Evolutionary conservation across 306 rosid genomes (phyloP), one percentile per base, ranked within the genome.

Genomic region (Vigna mungo): DNA sequence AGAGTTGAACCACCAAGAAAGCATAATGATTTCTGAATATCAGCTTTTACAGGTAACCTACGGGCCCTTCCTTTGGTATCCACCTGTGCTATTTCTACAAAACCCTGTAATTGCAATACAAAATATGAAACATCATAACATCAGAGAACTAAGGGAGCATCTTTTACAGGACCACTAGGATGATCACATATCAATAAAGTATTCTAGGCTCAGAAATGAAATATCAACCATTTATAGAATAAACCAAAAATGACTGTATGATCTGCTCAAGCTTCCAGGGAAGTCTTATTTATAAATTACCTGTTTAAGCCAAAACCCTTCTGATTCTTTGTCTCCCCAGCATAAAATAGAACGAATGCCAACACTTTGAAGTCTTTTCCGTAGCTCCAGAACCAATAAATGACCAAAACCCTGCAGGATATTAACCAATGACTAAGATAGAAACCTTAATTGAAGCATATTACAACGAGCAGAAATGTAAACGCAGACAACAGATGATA

Each of bases 321-420:
- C 94, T 67, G 98, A 94, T 83, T 90, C 97, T 85, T 87, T 81
- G 88, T 94, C 98, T 54, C 97, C 98, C 97, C 98, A 94, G 56
- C 97, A 94, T 78, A 91, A 85, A 81, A 94, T 86, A 67, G 96
- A 81, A 76, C 88, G 83, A 49, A 91, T 58, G 14, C 98, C 98
- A 84, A 94, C 94, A 87, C 79, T 80, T 58, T 85, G 87, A 83
- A 94, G 93, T 81, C 98, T 90, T 80, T 76, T 87, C 68, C 63
- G 71, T 71, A 94, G 79, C 84, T 94, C 97, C 84, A 73, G 41
- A 62, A 85, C 92, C 90, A 94, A 71, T 47, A 74, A 20, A 71
- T 68, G 85, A 59, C 98, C 94, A 81, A 88, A 84, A 81, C 98
- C 97, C 97, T 94, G 88, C 78, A 82, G 75, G 60, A 71, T 63